Evolutionary conservation across 2,329 filamentous ascomycete species (phyloP).

Genomic region (Alternaria ventricosa): DNA sequence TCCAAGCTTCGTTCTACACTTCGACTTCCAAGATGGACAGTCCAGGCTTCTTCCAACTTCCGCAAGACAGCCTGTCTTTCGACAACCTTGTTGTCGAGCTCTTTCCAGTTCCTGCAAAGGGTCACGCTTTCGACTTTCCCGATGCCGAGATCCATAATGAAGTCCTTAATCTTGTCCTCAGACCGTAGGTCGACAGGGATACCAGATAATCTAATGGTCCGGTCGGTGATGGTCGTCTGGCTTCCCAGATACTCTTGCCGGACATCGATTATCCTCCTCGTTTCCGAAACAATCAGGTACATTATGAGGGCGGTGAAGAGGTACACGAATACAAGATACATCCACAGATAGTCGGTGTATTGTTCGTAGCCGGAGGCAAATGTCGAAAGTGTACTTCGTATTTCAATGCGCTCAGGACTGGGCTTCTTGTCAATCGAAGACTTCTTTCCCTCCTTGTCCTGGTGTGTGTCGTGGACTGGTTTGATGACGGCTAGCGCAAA

Average conservation of each 20-base stretch:
- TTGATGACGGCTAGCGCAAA: slow-evolving; percentile 82
- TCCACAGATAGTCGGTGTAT: slow-evolving; percentile 76
- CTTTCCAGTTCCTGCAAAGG: slow-evolving; percentile 84
- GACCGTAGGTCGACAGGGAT: slow-evolving; percentile 81
- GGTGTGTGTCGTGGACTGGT: slow-evolving; percentile 79
- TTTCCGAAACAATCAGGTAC: slow-evolving; percentile 83
- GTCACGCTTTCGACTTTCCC: slow-evolving; percentile 89
- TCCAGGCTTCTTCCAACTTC: slow-evolving; percentile 84
- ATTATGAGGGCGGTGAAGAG: slow-evolving; percentile 84
- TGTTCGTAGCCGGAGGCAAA: slow-evolving; percentile 46
- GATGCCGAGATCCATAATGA: slow-evolving; percentile 87
- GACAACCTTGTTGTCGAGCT: slow-evolving; percentile 76
- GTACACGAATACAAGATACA: slow-evolving; percentile 94
- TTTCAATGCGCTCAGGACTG: slow-evolving; percentile 22
- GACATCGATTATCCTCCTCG: slow-evolving; percentile 81
- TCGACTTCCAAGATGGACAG: slow-evolving; percentile 70
- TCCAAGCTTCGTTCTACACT: slow-evolving; percentile 57
- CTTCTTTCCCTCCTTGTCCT: slow-evolving; percentile 34
- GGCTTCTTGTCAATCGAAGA: slow-evolving; percentile 33
- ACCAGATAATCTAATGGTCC: slow-evolving; percentile 88
- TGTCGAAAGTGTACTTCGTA: slow-evolving; percentile 27
- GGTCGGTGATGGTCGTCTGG: slow-evolving; percentile 93
- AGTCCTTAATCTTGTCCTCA: slow-evolving; percentile 81
- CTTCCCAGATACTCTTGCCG: slow-evolving; percentile 91
- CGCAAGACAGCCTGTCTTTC: slow-evolving; percentile 70